phyloP scores from a whole-genome alignment of 371 early-diverging fungal species.

The Sporodiniella umbellata region DNA sequence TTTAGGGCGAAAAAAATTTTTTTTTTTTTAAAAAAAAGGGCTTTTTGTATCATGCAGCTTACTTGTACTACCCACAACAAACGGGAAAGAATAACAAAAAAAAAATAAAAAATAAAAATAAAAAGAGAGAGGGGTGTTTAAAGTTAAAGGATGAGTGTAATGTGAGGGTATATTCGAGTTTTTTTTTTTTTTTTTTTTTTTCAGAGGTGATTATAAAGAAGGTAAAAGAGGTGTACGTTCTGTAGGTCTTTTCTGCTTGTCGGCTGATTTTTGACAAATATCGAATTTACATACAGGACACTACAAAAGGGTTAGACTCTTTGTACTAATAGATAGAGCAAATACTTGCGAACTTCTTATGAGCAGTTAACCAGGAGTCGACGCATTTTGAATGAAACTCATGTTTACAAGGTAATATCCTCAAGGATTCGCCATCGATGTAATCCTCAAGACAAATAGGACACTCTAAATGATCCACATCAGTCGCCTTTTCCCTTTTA shows the following conservation, averaged over 20 bases:
- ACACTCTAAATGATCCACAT: constrained; percentile 76
- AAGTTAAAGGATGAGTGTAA: no score
- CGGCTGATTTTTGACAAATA: constrained; percentile 34
- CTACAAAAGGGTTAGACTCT: constrained; percentile 8
- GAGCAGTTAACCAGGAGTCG: constrained; percentile 81
- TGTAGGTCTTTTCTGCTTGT: constrained; percentile 19
- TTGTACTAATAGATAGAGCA: background rate
- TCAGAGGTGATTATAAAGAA: constrained; percentile 30
- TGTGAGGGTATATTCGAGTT: background rate
- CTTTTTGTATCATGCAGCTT: no score
- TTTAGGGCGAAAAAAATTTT: no score
- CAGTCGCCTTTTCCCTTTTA: constrained; percentile 36
- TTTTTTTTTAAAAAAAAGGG: no score
- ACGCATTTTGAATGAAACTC: constrained; percentile 92
- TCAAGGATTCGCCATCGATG: constrained; percentile 74
- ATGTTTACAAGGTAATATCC: constrained; percentile 88
- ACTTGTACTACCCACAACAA: no score
- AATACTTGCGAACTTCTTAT: constrained; percentile 73
- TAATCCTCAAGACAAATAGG: constrained; percentile 95
- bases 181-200: no score
- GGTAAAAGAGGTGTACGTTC: constrained; percentile 42
- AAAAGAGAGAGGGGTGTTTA: no score
- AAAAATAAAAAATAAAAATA: no score
- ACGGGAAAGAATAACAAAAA: no score
- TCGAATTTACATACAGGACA: constrained; percentile 48